Evolutionary conservation across 2,329 filamentous ascomycete species (phyloP), one percentile per base, ranked within the genome.

Genomic region (Fusarium redolens): DNA sequence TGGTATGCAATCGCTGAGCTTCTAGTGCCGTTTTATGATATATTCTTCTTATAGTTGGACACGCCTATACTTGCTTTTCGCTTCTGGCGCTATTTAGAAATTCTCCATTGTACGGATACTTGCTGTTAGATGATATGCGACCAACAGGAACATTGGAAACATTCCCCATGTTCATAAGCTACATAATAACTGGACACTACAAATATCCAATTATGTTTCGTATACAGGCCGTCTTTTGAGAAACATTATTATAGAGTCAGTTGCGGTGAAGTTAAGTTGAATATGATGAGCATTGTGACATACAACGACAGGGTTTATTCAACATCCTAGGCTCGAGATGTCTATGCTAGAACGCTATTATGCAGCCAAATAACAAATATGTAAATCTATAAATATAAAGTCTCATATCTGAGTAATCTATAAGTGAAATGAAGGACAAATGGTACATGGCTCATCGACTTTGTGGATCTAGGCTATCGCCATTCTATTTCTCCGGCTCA

Each of bases 391-490:
- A n/a, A 33, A 33, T 0, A 6, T 18, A 22, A 22, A 13, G 8
- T 10, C 7, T 14, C 4, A 14, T 5, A 11, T 22, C 5, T 2
- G 18, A 20, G 15, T 25, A n/a, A 8, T 18, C n/a, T 22, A 5
- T 18, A 2, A 18, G n/a, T 33, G 12, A 37, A 52, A 20, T 7
- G 33, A 25, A 48, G 38, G 22, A 20, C 15, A 38, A 11, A 4
- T 12, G 1, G n/a, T 8, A 17, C 9, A 18, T n/a, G 12, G 4
- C 15, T 22, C 0, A n/a, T 6, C 30, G 15, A 7, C 11, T 3
- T 15, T 18, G 5, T 18, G 4, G 7, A 7, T 10, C 8, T 18
- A 2, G 17, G 0, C 11, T 33, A 22, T 51, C 30, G 10, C 17
- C 17, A 5, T 28, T 3, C n/a, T 9, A 22, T 38, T 38, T 28